Base-by-base conservation (phyloP, 2,329 filamentous ascomycete species). In the Cladophialophora yegresii region DNA sequence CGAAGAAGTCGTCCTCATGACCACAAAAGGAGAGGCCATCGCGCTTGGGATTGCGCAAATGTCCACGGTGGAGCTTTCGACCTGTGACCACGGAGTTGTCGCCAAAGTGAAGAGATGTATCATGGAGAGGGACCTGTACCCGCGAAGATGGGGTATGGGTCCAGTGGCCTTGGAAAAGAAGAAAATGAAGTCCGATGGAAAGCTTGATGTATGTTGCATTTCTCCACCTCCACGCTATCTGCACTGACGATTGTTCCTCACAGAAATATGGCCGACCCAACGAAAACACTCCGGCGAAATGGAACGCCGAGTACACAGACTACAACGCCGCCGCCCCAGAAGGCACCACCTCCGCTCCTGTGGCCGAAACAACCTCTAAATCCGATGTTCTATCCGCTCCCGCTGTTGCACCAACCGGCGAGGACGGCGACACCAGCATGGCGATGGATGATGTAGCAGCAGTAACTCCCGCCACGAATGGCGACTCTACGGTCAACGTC, bases 91-190 rank as follows among this genome's bases (percentile, higher is more conserved):
- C 80, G 95, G 95, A 73, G 92, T 97, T 64, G 93, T 98, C 65
- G 95, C 95, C 73, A 98, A 97, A 85, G 92, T 99, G 77, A 99
- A 99, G 89, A 89, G 95, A 74, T 96, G 93, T 80, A 99, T 99
- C 79, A 99, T 99, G 95, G 95, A 99, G 85, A 91, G 95, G 73
- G 95, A 98, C 77, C 85, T 98, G 65, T 99, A 99, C 85, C 95
- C 95, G 69, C 87, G 92, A 77, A 85, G 93, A 83, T 99, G 95
- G 95, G 95, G 95, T 71, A 87, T 98, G 75, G 95, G 95, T 67
- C 93, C 95, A 59, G 89, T 93, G 66, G 95, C 95, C 56, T 81
- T 89, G 55, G 92, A 98, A 85, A 99, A 99, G 88, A 99, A 99
- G 90, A 97, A 98, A 87, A 88, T 99, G 84, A 98, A 98, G 87